A percentile compares a stretch with the other conserved stretches of the same genome.
Evolutionary conservation across 75 land plant species (phyloP).

Genomic region (Isoetes taiwanensis): DNA sequence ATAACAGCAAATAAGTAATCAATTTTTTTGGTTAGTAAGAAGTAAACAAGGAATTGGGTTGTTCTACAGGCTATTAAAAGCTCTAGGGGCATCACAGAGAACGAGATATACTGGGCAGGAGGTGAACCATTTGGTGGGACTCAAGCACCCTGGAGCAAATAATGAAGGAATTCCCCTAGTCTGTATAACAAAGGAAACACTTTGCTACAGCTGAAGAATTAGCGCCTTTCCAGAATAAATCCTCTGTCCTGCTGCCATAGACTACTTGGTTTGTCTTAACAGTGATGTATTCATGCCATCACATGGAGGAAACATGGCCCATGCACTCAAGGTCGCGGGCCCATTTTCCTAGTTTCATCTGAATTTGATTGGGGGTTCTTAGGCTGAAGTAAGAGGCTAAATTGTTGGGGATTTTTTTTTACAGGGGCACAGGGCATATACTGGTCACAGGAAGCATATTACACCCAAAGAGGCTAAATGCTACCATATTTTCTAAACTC

Average conservation of each 20-base stretch:
- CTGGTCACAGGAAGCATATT: slow-evolving; percentile 59
- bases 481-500: slow-evolving; percentile 36
- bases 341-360: too few relatives aligned
- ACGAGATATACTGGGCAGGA: slow-evolving; percentile 70
- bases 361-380: too few relatives aligned
- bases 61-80: slow-evolving; percentile 45
- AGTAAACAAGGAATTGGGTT: not conserved
- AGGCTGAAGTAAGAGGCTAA: too few relatives aligned
- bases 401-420: not conserved
- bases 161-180: slow-evolving; percentile 40
- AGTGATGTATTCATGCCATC: slow-evolving; percentile 86
- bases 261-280: slow-evolving; percentile 59
- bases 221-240: slow-evolving; percentile 33
- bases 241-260: slow-evolving; percentile 81
- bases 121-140: slow-evolving; percentile 63
- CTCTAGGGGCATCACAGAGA: slow-evolving; percentile 48
- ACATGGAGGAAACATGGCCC: slow-evolving; percentile 88
- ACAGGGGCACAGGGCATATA: slow-evolving; percentile 66
- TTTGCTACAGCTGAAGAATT: slow-evolving; percentile 52
- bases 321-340: slow-evolving; percentile 51
- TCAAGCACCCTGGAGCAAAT: slow-evolving; percentile 50
- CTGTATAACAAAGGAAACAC: slow-evolving; percentile 58
- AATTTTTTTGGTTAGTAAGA: too few relatives aligned
- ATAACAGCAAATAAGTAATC: too few relatives aligned
- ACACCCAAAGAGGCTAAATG: slow-evolving; percentile 69